Conservation (phyloP, 1,139 yeast genomes). For the Suhomyces coccinellae region DNA sequence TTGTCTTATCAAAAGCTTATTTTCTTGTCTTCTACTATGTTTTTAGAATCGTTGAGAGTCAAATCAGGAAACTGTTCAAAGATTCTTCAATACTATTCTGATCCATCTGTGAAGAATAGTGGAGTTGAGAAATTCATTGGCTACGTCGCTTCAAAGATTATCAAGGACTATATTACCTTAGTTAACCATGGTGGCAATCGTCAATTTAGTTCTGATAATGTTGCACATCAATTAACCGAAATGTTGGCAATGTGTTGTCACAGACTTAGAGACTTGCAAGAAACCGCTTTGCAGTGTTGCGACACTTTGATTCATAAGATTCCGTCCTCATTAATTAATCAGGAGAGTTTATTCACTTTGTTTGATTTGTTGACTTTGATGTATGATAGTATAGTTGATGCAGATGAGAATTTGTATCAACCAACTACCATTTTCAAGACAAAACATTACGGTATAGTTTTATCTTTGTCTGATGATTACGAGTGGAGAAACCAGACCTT, state of each 20-base stretch:
- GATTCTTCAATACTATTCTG: constrained; percentile 74
- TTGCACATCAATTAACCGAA: constrained; percentile 70
- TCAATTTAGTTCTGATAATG: constrained; percentile 55
- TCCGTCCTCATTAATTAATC: constrained; percentile 84
- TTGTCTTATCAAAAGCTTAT: constrained; percentile 79
- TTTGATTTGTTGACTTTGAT: constrained; percentile 77
- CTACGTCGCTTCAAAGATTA: constrained; percentile 60
- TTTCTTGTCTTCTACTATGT: constrained; percentile 81
- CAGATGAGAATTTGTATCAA: constrained; percentile 82
- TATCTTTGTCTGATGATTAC: constrained; percentile 76
- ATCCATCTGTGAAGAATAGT: constrained; percentile 74
- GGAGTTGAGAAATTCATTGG: constrained; percentile 74
- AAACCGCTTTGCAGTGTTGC: constrained; percentile 78
- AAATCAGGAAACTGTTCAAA: constrained; percentile 80
- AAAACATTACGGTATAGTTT: constrained; percentile 53
- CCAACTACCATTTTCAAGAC: constrained; percentile 74
- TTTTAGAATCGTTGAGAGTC: constrained; percentile 78
- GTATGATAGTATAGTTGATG: constrained; percentile 80
- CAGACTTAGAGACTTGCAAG: constrained; percentile 72
- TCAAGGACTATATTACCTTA: constrained; percentile 54
- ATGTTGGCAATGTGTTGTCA: constrained; percentile 76
- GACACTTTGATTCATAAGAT: constrained; percentile 63
- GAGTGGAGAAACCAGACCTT: constrained; percentile 74
- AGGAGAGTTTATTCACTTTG: constrained; percentile 68
- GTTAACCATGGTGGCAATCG: constrained; percentile 48